Conservation (phyloP, 805 yeast genomes). For the Lipomyces anomalus region DNA sequence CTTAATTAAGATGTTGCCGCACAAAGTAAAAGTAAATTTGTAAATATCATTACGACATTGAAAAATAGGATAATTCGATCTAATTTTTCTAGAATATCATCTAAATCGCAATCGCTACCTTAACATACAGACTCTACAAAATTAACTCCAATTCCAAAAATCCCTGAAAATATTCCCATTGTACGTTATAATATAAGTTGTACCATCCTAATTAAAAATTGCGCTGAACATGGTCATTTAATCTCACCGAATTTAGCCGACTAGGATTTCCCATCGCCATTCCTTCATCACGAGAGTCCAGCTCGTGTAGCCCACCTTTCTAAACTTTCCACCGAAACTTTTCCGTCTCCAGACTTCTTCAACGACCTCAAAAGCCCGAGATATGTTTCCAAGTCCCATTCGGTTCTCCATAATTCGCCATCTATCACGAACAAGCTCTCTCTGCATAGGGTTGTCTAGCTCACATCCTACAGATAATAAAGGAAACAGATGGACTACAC, state of each 20-base stretch:
- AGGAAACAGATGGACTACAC: slow-evolving; percentile 60
- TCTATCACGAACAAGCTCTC: slow-evolving; percentile 54
- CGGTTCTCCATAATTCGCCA: slow-evolving; percentile 51
- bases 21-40: no score
- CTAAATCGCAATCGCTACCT: no score
- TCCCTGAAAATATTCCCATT: no score
- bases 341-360: slow-evolving; percentile 63
- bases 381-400: slow-evolving; percentile 63
- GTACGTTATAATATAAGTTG: no score
- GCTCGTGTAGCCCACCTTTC: slow-evolving; percentile 35
- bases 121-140: no score
- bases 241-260: slow-evolving; percentile 37
- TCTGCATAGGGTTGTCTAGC: slow-evolving; percentile 50
- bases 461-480: slow-evolving; percentile 62
- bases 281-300: slow-evolving; percentile 69
- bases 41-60: no score
- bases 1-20: no score
- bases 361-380: slow-evolving; percentile 60
- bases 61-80: no score
- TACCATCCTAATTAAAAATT: no score
- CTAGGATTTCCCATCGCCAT: slow-evolving; percentile 69
- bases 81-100: no score
- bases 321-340: slow-evolving; percentile 17
- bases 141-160: no score
- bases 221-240: background rate